A percentile compares a stretch with the other conserved stretches of the same genome.
phyloP scores from a whole-genome alignment of 2,329 filamentous ascomycete species.

The Onygenales sp. region DNA sequence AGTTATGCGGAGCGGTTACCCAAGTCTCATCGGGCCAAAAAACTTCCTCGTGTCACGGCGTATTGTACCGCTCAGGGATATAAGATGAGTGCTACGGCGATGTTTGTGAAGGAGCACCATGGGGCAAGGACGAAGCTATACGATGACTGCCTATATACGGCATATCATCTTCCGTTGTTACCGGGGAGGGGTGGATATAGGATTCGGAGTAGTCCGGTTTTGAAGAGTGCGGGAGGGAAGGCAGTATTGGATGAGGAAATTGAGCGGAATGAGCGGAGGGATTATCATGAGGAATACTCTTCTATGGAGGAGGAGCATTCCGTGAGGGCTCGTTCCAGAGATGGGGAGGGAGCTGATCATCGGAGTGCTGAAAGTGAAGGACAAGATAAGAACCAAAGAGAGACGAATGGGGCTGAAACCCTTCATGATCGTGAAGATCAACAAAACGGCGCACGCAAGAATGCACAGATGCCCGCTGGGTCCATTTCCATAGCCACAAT shows the following conservation, averaged over 20 bases:
- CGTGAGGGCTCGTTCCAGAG: slow-evolving; percentile 23
- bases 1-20: slow-evolving; percentile 90
- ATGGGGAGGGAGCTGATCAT: slow-evolving; percentile 11
- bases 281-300: slow-evolving; percentile 86
- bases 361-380: not conserved
- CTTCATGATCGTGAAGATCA: slow-evolving; percentile 19
- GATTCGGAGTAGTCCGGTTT: slow-evolving; percentile 76
- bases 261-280: slow-evolving; percentile 78
- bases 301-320: slow-evolving; percentile 50
- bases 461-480: not conserved
- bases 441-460: slow-evolving; percentile 4
- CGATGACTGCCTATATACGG: slow-evolving; percentile 92
- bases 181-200: slow-evolving; percentile 80
- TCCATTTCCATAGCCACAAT: slow-evolving; percentile 27
- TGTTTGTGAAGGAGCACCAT: slow-evolving; percentile 80
- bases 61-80: slow-evolving; percentile 95
- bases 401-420: slow-evolving; percentile 18
- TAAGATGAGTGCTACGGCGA: slow-evolving; percentile 77
- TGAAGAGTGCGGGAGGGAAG: slow-evolving; percentile 89
- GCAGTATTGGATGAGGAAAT: slow-evolving; percentile 92
- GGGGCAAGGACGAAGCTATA: slow-evolving; percentile 91
- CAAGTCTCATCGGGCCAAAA: slow-evolving; percentile 77
- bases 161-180: slow-evolving; percentile 84
- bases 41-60: slow-evolving; percentile 80
- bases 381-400: slow-evolving; percentile 2